Percentiles rank a stretch among this genome's conserved stretches.
These are phyloP conservation scores for Globisporangium parvum DNA, from an alignment of 352 stramenopile species.

Conservation along the genomic window DNA sequence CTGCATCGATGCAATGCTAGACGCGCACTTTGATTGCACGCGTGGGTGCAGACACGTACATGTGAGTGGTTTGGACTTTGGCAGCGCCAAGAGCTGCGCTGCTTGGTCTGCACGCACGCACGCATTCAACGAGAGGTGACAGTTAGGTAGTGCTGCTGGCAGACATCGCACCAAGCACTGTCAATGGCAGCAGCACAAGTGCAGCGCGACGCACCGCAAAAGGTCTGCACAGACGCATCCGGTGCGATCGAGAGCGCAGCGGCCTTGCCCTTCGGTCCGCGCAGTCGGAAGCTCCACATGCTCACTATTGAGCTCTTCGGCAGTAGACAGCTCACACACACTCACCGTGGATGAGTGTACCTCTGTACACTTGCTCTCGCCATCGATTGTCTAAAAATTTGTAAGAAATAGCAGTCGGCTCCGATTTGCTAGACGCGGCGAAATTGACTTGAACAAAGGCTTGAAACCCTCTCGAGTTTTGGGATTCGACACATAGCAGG, in stretches of 20 bases:
- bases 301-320: background rate
- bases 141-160: background rate
- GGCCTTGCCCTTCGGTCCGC: conserved; percentile 49
- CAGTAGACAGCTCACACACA: no score
- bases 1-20: background rate
- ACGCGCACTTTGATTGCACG: background rate
- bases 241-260: conserved; percentile 45
- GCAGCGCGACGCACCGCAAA: conserved; percentile 34
- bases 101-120: conserved; percentile 27
- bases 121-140: conserved; percentile 7
- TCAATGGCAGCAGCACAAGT: background rate
- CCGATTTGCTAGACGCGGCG: no score
- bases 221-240: conserved; percentile 26
- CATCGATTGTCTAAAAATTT: no score
- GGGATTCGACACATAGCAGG: no score
- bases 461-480: no score
- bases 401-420: no score
- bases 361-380: no score
- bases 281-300: conserved; percentile 67
- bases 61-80: conserved; percentile 30
- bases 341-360: no score
- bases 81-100: conserved; percentile 35
- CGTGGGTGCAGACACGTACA: conserved; percentile 26
- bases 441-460: no score
- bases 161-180: background rate